Evolutionary conservation across 2,329 filamentous ascomycete species (phyloP).

Genomic region (Hypoxylon sp.): DNA sequence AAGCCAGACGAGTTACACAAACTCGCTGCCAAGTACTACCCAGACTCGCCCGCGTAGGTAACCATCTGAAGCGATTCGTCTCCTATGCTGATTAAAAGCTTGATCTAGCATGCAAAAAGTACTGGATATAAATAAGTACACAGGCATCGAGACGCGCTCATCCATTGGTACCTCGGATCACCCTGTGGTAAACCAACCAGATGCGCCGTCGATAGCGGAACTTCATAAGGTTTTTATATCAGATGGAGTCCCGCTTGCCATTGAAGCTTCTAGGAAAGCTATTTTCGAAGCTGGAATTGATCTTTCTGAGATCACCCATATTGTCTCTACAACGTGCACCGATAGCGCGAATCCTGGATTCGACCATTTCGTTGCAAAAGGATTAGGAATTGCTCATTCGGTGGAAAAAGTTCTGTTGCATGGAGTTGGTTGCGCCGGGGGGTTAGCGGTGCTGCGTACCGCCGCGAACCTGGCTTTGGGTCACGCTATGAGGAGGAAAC

Average conservation of each 20-base stretch:
- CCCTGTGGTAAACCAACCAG: constrained; percentile 70
- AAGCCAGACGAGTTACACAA: constrained; percentile 65
- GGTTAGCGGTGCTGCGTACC: constrained; percentile 72
- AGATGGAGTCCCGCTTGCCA: constrained; percentile 71
- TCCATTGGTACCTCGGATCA: constrained; percentile 74
- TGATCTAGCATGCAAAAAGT: constrained; percentile 72
- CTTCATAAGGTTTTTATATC: constrained; percentile 69
- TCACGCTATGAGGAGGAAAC: constrained; percentile 69
- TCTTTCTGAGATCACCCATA: constrained; percentile 71
- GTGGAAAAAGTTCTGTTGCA: constrained; percentile 77
- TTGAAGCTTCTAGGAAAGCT: constrained; percentile 69
- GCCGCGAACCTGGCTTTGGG: constrained; percentile 77
- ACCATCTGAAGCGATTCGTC: constrained; percentile 3
- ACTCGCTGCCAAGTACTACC: constrained; percentile 70
- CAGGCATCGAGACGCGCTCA: constrained; percentile 74
- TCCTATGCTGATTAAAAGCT: constrained; percentile 13
- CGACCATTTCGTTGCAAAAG: constrained; percentile 74
- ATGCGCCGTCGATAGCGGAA: constrained; percentile 68
- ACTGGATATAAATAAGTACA: constrained; percentile 73
- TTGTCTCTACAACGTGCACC: constrained; percentile 78
- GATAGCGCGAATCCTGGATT: constrained; percentile 79
- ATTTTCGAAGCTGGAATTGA: constrained; percentile 68
- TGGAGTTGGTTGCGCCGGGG: constrained; percentile 76
- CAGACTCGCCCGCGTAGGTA: constrained; percentile 71
- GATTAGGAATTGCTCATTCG: constrained; percentile 68